Conservation (phyloP, 139 green algal species). For the Auxenochlorella protothecoides region DNA sequence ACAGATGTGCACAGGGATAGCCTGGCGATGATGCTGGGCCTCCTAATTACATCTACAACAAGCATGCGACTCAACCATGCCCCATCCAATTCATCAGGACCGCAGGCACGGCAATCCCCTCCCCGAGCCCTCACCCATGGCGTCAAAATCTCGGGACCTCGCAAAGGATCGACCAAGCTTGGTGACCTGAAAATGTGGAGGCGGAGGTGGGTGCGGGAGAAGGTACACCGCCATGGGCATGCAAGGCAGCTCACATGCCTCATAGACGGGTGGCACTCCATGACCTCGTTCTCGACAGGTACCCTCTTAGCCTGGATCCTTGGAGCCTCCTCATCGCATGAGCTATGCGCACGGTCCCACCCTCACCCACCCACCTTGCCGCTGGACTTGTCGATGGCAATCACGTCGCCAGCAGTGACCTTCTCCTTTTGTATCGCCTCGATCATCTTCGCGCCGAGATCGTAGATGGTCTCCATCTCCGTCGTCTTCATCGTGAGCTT, state of each 20-base stretch:
- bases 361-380: constrained; percentile 31
- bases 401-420: constrained; percentile 80
- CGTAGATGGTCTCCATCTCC: constrained; percentile 99
- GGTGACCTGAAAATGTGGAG: constrained; percentile 36
- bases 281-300: too few relatives aligned
- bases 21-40: neutral
- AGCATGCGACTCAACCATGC: neutral
- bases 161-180: constrained; percentile 91
- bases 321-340: too few relatives aligned
- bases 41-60: neutral
- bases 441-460: constrained; percentile 91
- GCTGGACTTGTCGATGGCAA: constrained; percentile 93
- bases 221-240: neutral
- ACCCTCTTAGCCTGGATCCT: too few relatives aligned
- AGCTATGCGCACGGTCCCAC: too few relatives aligned
- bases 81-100: too few relatives aligned
- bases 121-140: constrained; percentile 64
- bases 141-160: constrained; percentile 90
- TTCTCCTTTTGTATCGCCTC: constrained; percentile 85
- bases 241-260: too few relatives aligned
- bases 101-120: too few relatives aligned
- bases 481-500: constrained; percentile 98
- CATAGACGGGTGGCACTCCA: too few relatives aligned
- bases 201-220: neutral
- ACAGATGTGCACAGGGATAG: neutral